Evolutionary conservation across 208 protist species (phyloP).

Genomic region (Giardia duodenalis): DNA sequence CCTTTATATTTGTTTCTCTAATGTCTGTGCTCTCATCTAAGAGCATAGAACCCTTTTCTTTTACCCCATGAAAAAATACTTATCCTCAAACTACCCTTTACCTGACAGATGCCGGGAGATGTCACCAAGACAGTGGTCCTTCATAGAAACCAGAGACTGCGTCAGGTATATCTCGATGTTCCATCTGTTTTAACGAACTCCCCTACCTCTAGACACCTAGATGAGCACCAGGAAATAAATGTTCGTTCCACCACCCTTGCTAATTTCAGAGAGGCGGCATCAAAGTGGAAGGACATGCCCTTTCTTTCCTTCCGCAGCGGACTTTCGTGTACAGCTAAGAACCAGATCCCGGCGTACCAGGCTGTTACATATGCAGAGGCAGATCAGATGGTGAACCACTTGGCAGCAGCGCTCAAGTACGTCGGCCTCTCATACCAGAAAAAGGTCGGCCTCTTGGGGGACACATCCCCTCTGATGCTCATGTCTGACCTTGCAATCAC

Average conservation of each 20-base stretch:
- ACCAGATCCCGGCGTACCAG: neutral
- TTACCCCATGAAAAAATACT: too few relatives aligned
- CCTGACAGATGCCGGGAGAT: too few relatives aligned
- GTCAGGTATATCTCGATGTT: neutral
- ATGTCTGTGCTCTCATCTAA: too few relatives aligned
- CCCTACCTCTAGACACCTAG: neutral
- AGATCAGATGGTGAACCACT: neutral
- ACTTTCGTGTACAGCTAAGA: neutral
- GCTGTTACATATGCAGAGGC: neutral
- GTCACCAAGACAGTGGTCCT: too few relatives aligned
- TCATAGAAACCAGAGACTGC: too few relatives aligned
- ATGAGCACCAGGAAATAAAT: neutral
- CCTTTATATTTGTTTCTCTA: too few relatives aligned
- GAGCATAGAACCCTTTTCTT: too few relatives aligned
- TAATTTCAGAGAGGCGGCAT: neutral
- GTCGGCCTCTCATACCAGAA: neutral
- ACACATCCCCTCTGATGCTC: neutral
- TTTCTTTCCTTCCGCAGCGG: neutral
- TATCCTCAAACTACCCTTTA: too few relatives aligned
- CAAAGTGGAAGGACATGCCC: neutral
- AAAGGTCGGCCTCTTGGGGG: neutral
- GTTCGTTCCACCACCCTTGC: neutral
- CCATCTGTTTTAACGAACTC: neutral
- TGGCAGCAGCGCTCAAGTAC: neutral
- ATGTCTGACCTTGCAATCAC: neutral